Base-by-base conservation (phyloP, 331 rosid genomes). In the Acacia concinna region DNA sequence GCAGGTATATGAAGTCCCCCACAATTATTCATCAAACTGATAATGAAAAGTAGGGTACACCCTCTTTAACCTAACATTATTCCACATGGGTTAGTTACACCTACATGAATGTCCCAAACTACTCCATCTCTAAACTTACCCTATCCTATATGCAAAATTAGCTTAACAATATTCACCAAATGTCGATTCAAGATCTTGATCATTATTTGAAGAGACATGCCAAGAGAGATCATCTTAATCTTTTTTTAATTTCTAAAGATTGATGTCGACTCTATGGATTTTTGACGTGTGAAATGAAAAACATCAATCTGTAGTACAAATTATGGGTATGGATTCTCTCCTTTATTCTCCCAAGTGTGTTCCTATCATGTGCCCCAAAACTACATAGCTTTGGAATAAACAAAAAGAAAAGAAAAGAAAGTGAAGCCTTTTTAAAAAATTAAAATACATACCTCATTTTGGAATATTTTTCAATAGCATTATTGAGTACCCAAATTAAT, bases 71-170 rank as follows among this genome's bases (percentile, higher is more conserved):
- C 71, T n/a, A 31, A 71, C 78, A 38, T 54, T 46, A 3, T 71
- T 54, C 32, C 66, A 78, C 85, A 56, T 73, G 75, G 81, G 18
- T 73, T 68, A 21, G 73, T 40, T 38, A 23, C 35, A 40, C 52
- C 73, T 12, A 40, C 34, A 68, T 37, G 30, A 12, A 66, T 67
- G 49, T 25, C 5, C 32, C 52, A 68, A 68, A 68, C 73, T 21
- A 23, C 72, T 38, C 72, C 72, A 21, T n/a, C n/a, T 11, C 43
- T 27, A n/a, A 40, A 68, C 73, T 68, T 64, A 34, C 69, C 25
- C 27, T 63, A 31, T 30, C 15, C 18, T 14, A 3, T 7, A 5
- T 10, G 10, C 37, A 64, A 64, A 64, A 31, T 32, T 64, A 62
- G 68, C 40, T 62, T 62, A 62, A 62, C 68, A 30, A 62, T 30